Percentiles rank a stretch among this genome's conserved stretches.
Evolutionary conservation across 2,329 filamentous ascomycete species (phyloP).

Genomic region (Fusarium succisae): DNA sequence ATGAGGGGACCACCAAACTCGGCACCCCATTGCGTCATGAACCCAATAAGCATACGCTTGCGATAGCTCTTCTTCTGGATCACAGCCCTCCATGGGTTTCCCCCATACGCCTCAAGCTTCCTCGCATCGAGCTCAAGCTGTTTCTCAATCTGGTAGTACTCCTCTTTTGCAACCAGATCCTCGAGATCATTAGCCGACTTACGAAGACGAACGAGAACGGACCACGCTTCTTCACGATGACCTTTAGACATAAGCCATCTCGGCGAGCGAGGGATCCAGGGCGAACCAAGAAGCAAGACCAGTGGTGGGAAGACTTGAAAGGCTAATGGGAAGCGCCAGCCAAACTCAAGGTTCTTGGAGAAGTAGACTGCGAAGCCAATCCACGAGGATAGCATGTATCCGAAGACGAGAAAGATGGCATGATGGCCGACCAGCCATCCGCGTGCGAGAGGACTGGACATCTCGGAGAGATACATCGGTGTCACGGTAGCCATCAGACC

Average conservation of each 20-base stretch:
- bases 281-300: slow-evolving; percentile 48
- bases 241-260: slow-evolving; percentile 61
- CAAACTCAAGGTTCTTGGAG: slow-evolving; percentile 45
- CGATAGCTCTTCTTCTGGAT: slow-evolving; percentile 58
- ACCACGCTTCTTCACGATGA: slow-evolving; percentile 55
- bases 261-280: slow-evolving; percentile 54
- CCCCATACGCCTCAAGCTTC: slow-evolving; percentile 51
- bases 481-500: slow-evolving; percentile 50
- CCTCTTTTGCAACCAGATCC: slow-evolving; percentile 55
- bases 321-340: slow-evolving; percentile 56
- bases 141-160: slow-evolving; percentile 57
- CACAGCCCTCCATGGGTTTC: slow-evolving; percentile 55
- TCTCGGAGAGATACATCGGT: slow-evolving; percentile 49
- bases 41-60: slow-evolving; percentile 61
- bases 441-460: slow-evolving; percentile 52
- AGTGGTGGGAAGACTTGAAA: slow-evolving; percentile 53
- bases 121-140: slow-evolving; percentile 55
- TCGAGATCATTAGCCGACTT: slow-evolving; percentile 43
- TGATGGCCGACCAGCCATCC: slow-evolving; percentile 61
- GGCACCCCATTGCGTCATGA: slow-evolving; percentile 62
- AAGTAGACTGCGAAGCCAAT: slow-evolving; percentile 50
- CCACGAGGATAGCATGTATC: slow-evolving; percentile 54
- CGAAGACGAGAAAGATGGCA: slow-evolving; percentile 57
- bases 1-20: slow-evolving; percentile 63
- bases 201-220: slow-evolving; percentile 51